phyloP scores from a whole-genome alignment of 371 early-diverging fungal genomes.

The Fennellomyces sp. region DNA sequence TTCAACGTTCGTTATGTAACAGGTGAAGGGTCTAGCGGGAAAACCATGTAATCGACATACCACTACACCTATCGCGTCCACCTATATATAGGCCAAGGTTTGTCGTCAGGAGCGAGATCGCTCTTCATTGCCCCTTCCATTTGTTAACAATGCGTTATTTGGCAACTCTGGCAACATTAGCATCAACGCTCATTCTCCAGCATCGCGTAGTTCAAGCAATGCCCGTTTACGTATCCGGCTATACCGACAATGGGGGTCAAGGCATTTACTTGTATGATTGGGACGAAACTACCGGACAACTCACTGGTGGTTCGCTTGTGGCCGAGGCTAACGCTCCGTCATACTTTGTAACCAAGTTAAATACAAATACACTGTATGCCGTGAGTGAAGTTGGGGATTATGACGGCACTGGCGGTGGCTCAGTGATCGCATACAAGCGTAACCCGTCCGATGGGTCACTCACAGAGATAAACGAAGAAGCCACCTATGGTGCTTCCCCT shows the following conservation, averaged over 20 bases:
- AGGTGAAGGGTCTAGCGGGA: no score
- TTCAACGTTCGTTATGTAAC: no score
- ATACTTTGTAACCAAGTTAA: slow-evolving; percentile 24
- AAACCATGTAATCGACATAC: no score
- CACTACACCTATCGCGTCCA: no score
- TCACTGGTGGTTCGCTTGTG: slow-evolving; percentile 24
- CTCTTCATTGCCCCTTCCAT: no score
- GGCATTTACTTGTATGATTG: slow-evolving; percentile 47
- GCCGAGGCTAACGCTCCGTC: slow-evolving; percentile 33
- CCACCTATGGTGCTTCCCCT: slow-evolving; percentile 36
- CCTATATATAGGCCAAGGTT: no score
- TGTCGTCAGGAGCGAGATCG: no score
- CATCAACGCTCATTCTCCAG: neutral
- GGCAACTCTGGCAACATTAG: neutral
- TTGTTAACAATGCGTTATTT: neutral
- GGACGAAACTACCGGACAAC: slow-evolving; percentile 23
- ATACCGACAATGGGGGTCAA: slow-evolving; percentile 29
- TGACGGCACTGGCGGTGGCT: slow-evolving; percentile 24
- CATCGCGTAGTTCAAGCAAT: neutral
- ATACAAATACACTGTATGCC: slow-evolving; percentile 26
- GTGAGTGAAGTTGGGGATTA: slow-evolving; percentile 34
- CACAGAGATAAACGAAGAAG: slow-evolving; percentile 21
- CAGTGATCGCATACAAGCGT: slow-evolving; percentile 30
- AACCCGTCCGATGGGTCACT: slow-evolving; percentile 24
- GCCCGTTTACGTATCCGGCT: slow-evolving; percentile 45